Percentiles rank a stretch among this genome's conserved stretches.
Conservation (phyloP, 257 asterid genomes). For the Salvia hispanica region DNA sequence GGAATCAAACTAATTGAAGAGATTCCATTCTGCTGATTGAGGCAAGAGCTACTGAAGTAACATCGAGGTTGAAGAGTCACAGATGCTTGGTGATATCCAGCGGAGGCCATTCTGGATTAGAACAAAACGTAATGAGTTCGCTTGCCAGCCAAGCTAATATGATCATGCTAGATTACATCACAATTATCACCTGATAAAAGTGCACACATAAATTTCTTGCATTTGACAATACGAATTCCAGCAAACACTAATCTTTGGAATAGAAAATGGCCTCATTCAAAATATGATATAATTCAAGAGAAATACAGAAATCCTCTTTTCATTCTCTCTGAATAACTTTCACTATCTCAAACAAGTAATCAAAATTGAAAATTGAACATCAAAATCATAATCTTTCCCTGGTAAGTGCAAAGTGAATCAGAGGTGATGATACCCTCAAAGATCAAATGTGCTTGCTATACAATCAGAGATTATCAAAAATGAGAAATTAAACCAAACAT, state of each 20-base stretch:
- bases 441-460: conserved; percentile 11
- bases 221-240: background rate
- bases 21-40: conserved; percentile 51
- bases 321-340: background rate
- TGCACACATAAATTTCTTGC: background rate
- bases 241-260: no score
- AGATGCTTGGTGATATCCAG: conserved; percentile 58
- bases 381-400: background rate
- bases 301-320: background rate
- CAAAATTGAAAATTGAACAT: conserved; percentile 3
- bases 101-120: conserved; percentile 65
- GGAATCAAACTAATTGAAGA: conserved; percentile 57
- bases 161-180: no score
- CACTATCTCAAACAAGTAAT: conserved; percentile 8
- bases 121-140: conserved; percentile 25
- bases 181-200: background rate
- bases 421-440: background rate
- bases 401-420: no score
- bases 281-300: conserved; percentile 11
- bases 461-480: background rate
- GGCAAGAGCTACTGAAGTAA: conserved; percentile 40
- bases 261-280: background rate
- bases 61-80: conserved; percentile 55
- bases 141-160: background rate
- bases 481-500: background rate